Percentiles rank a stretch among this genome's conserved stretches.
Conservation (phyloP, 306 rosid species). For the Crotalaria pallida region DNA sequence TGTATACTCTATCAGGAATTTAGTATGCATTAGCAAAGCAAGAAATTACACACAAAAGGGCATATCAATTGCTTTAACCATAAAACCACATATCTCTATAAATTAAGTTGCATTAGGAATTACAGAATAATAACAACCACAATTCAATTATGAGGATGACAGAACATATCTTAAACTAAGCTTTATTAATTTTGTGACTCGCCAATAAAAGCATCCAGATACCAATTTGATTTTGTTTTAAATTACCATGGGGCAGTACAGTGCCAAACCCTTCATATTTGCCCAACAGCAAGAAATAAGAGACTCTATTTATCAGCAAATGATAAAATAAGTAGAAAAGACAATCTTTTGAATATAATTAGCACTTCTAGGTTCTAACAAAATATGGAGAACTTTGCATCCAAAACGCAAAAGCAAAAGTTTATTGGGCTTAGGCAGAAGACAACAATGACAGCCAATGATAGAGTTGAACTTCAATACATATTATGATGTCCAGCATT, state of each 20-base stretch:
- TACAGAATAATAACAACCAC: not conserved
- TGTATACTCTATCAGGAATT: not conserved
- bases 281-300: not conserved
- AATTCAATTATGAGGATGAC: not conserved
- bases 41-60: not conserved
- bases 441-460: not conserved
- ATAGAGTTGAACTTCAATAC: not conserved
- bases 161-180: not conserved
- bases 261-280: not conserved
- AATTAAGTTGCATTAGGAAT: not conserved
- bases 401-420: not conserved
- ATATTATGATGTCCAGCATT: not conserved
- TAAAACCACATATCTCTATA: not conserved
- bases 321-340: not conserved
- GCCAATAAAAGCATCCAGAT: not conserved
- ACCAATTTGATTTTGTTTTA: not conserved
- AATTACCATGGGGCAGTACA: not conserved
- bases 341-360: not conserved
- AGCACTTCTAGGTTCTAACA: not conserved
- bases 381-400: not conserved
- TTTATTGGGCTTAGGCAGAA: not conserved
- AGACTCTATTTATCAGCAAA: not conserved
- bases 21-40: not conserved
- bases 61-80: not conserved
- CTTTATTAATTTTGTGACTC: not conserved